Base-by-base conservation (phyloP, 2,329 filamentous ascomycete genomes). In the Trichophyton rubrum region DNA sequence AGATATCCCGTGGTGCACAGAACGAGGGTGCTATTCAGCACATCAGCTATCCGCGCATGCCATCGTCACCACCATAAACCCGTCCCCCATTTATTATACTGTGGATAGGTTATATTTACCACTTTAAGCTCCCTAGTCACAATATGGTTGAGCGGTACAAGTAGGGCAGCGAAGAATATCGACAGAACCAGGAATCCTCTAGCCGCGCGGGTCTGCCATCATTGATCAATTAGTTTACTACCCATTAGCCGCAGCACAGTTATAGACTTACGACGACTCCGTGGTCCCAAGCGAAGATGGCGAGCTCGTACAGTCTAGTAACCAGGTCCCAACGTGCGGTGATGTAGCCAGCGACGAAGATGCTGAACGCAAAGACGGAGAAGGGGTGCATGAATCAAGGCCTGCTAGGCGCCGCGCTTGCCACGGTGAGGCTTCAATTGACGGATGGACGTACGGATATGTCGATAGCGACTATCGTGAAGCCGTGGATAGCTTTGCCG, bases 281-380 rank as follows among this genome's bases (percentile, higher is more conserved):
- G 89, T 97, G 89, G 75, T 97, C 89, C 90, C 91, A 96, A 67
- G 95, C 93, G 75, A 97, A 99, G 66, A 96, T 88, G 67, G 90
- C 88, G 70, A 99, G 85, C 77, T 99, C 92, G 86, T 96, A 96
- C 69, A 97, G 82, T 70, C 91, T 87, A 68, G 92, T 96, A 67
- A 96, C 90, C 65, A 99, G 86, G 78, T 97, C 93, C 91, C 93
- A 99, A 81, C 93, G 88, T 73, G 93, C 93, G 78, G 93, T 99
- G 75, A 92, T 97, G 82, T 99, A 99, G 76, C 93, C 93, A 79
- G 93, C 92, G 82, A 97, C 88, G 80, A 99, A 99, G 80, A 99
- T 96, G 78, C 88, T 90, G 78, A 96, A 85, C 71, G 91, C 95
- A 76, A 96, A 84, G 75, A 92, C 80, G 65, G 92, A 97, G 80